These are phyloP conservation scores for Leccinum variicolor DNA, from an alignment of 768 basidiomycete genomes.

Conservation along the genomic window DNA sequence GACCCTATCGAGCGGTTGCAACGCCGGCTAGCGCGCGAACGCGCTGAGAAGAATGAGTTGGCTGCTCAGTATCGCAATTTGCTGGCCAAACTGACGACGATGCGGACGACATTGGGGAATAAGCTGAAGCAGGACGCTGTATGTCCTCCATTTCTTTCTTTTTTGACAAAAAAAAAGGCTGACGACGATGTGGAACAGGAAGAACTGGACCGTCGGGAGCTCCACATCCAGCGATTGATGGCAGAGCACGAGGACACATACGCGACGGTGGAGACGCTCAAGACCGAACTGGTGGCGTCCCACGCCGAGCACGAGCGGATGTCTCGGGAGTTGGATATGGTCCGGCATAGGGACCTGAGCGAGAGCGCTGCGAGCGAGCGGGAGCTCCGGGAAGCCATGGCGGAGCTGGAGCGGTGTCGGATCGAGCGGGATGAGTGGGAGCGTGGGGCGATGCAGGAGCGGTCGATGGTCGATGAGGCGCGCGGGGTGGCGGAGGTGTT, in stretches of 20 bases:
- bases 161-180: too few relatives aligned
- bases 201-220: conserved; percentile 93
- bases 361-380: conserved; percentile 71
- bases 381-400: conserved; percentile 75
- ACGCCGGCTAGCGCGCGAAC: conserved; percentile 68
- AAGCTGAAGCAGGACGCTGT: conserved; percentile 97
- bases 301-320: conserved; percentile 73
- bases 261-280: conserved; percentile 72
- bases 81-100: conserved; percentile 83
- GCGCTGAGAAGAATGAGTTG: conserved; percentile 85
- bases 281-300: conserved; percentile 72
- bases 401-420: conserved; percentile 83
- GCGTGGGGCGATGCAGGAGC: conserved; percentile 57
- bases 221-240: conserved; percentile 73
- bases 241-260: conserved; percentile 74
- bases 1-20: conserved; percentile 62
- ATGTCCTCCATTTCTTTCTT: conserved; percentile 28
- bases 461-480: conserved; percentile 67
- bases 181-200: conserved; percentile 54
- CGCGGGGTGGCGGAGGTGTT: conserved; percentile 53
- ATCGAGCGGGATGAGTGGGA: conserved; percentile 81
- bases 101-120: conserved; percentile 91
- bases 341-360: conserved; percentile 63
- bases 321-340: conserved; percentile 62
- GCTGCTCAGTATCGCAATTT: conserved; percentile 83